These are phyloP conservation scores for Colletotrichum neosansevieriae DNA, from an alignment of 2,329 filamentous ascomycete genomes.

Conservation along the genomic window DNA sequence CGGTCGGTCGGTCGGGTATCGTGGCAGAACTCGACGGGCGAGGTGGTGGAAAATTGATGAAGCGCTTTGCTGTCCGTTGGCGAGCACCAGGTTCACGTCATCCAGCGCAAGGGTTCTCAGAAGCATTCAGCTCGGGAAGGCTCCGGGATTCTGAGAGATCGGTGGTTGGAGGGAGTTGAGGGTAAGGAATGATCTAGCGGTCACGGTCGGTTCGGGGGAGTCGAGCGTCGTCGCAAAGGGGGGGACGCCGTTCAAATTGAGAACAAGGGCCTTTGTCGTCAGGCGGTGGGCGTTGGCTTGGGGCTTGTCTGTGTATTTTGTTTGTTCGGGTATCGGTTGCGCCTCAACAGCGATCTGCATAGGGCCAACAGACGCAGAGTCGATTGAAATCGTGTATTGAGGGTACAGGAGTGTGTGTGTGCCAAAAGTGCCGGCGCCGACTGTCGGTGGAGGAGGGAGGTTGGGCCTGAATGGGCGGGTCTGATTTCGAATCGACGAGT, in stretches of 20 bases:
- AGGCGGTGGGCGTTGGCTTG: constrained; percentile 8
- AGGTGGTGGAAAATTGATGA: constrained; percentile 27
- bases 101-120: constrained; percentile 30
- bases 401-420: constrained; percentile 18
- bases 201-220: constrained; percentile 32
- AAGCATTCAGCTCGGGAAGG: constrained; percentile 26
- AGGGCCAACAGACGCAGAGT: neutral
- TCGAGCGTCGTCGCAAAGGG: constrained; percentile 33
- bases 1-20: constrained; percentile 27
- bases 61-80: constrained; percentile 24
- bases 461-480: constrained; percentile 38
- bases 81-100: constrained; percentile 33
- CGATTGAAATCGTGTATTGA: constrained; percentile 17
- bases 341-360: constrained; percentile 14
- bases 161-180: constrained; percentile 23
- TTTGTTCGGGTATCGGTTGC: constrained; percentile 11
- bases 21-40: constrained; percentile 1
- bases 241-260: neutral
- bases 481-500: constrained; percentile 36
- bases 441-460: constrained; percentile 38
- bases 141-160: constrained; percentile 4
- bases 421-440: constrained; percentile 39
- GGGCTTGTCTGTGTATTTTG: too few species aligned
- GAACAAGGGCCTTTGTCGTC: constrained; percentile 5
- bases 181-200: constrained; percentile 27